phyloP scores from a whole-genome alignment of 805 yeast species.

The Yarrowia keelungensis region DNA sequence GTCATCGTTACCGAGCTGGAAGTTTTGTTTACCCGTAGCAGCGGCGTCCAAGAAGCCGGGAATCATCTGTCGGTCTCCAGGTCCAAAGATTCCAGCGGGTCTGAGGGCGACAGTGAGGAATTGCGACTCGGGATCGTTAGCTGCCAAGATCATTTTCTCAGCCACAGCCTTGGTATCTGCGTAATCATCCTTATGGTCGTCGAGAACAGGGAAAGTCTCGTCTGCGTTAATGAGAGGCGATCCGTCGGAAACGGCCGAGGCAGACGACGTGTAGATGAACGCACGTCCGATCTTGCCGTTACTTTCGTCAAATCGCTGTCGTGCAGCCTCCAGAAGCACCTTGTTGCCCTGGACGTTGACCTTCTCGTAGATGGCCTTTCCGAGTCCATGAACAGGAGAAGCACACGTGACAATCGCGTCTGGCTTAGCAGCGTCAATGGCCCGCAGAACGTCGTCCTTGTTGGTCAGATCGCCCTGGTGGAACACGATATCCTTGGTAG shows the following conservation, averaged over 20 bases:
- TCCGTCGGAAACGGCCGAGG: constrained; percentile 98
- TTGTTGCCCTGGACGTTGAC: constrained; percentile 92
- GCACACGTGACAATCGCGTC: constrained; percentile 92
- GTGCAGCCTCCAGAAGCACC: constrained; percentile 71
- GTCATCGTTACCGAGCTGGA: constrained; percentile 93
- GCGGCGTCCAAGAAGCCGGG: constrained; percentile 91
- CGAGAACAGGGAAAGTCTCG: constrained; percentile 93
- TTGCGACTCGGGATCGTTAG: constrained; percentile 60
- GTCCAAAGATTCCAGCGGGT: constrained; percentile 99
- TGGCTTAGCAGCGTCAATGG: constrained; percentile 65
- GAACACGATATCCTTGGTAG: constrained; percentile 58
- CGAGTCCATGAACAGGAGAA: constrained; percentile 91
- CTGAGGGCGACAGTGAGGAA: constrained; percentile 85
- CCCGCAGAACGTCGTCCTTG: constrained; percentile 67
- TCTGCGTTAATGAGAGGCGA: constrained; percentile 89
- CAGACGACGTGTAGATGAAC: constrained; percentile 92
- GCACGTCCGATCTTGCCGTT: constrained; percentile 51
- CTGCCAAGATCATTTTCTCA: constrained; percentile 77
- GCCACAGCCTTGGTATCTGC: constrained; percentile 94
- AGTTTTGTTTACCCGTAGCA: constrained; percentile 81
- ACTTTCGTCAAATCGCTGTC: constrained; percentile 51
- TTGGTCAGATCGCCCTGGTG: constrained; percentile 88
- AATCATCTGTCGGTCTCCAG: constrained; percentile 95
- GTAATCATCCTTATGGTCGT: constrained; percentile 92
- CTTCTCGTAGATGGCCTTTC: constrained; percentile 80